Evolutionary conservation across 306 rosid species (phyloP), one percentile per base, ranked within the genome.

Genomic region (Sesbania bispinosa): DNA sequence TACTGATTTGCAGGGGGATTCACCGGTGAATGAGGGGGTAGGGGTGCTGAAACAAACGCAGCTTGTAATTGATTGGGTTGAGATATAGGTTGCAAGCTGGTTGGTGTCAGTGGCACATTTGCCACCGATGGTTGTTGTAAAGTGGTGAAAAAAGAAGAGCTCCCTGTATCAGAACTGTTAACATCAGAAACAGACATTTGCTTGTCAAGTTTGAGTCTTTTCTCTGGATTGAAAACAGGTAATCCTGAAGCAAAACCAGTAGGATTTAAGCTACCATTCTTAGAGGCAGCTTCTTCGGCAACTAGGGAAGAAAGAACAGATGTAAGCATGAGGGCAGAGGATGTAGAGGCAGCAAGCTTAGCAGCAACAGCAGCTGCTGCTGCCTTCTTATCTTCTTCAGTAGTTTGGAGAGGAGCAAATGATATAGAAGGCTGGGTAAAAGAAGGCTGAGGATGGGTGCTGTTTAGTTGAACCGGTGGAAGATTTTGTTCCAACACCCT

Each of bases 201-300:
- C 48, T 82, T 92, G 66, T 92, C 98, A 58, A 89, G 86, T 79
- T 82, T 92, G 29, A 53, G 92, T 69, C 90, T 83, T 87, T 92
- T 92, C 41, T 89, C 97, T 5, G 88, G 86, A 54, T 89, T 50
- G 77, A 84, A 84, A 75, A 82, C 65, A 61, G 93, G 63, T 33
- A 77, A 63, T 19, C 83, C 90, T 5, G 96, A 71, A 47, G 85
- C 30, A 67, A 86, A 81, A 61, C 80, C 91, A 27, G 79, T 71
- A 45, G 92, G 77, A 9, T 76, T 85, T 59, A 75, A 47, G 76
- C 84, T 50, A 29, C 85, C 84, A 39, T 80, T 88, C 84, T 77
- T 75, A 58, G 89, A 86, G 78, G 98, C 89, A 80, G 89, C 95
- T 81, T 92, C 98, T 86, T 92, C 98, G 46, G 98, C 96, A n/a